Evolutionary conservation across 495 filamentous ascomycete species (phyloP), one percentile per base, ranked within the genome.

Genomic region (Polyplosphaeria fusca): DNA sequence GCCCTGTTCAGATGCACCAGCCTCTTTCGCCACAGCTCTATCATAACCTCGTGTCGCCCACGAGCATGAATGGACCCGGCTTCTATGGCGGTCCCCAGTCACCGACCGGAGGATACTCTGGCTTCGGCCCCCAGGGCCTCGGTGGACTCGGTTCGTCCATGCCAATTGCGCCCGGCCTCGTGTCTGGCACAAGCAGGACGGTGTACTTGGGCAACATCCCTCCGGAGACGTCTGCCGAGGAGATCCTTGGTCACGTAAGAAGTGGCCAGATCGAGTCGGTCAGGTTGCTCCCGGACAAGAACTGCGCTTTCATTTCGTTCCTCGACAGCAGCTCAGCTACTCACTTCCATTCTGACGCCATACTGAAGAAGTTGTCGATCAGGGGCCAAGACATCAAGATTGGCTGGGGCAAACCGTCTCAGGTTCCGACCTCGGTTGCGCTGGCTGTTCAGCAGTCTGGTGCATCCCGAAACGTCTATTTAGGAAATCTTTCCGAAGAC

Each of bases 221-320:
- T 28, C 88, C 91, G 19, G 93, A 98, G 77, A 97, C 93, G n/a
- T 85, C 88, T 30, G 94, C 94, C 19, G 93, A 98, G 76, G 93
- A 98, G 74, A 96, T 98, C 63, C 78, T 98, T 45, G 88, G 92
- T 58, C 93, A 98, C 68, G 93, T 98, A 46, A 84, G 93, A 44
- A 97, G 94, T 71, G 93, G 93, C 28, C 94, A 96, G 66, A 98
- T 98, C 71, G 93, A 98, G 76, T 97, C 94, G 22, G 93, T 97
- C 32, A 85, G 93, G 58, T 79, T 97, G 60, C 81, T 98, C 30
- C 89, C 91, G 16, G 93, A 98, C 74, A 98, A 97, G 87, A 98
- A 97, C 77, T 98, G 93, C 72, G 93, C 93, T 56, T 98, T 98
- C 77, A 98, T 98, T 67, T 98, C 93, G 12, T 98, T 98, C 74